Conservation (phyloP, 2,329 filamentous ascomycete genomes). For the Alternaria postmessia region DNA sequence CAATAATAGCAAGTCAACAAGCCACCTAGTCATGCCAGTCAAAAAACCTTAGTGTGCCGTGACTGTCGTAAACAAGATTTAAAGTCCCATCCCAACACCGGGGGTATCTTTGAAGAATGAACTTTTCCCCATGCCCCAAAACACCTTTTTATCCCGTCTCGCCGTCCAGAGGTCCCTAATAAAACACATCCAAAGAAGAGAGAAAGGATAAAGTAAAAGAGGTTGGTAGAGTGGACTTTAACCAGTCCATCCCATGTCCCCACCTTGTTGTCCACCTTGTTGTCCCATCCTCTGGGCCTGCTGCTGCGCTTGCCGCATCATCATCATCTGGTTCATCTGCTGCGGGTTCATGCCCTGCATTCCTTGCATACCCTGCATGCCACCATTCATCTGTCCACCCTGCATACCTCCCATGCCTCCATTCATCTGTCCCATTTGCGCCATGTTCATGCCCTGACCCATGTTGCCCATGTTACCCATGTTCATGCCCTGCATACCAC, state of each 20-base stretch:
- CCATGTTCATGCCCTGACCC: conserved; percentile 23
- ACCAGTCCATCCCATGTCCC: conserved; percentile 41
- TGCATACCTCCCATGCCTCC: conserved; percentile 28
- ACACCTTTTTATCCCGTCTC: background rate
- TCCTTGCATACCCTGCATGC: conserved; percentile 34
- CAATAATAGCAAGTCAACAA: background rate
- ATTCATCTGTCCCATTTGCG: conserved; percentile 19
- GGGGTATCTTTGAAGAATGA: conserved; percentile 9
- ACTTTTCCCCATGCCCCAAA: conserved; percentile 2
- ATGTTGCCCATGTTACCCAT: conserved; percentile 34
- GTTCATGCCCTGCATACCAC: conserved; percentile 38
- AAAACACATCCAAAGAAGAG: background rate
- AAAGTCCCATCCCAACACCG: conserved; percentile 5
- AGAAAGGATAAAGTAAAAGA: background rate
- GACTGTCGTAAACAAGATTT: background rate
- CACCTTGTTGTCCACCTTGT: conserved; percentile 33
- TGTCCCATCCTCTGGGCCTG: conserved; percentile 34
- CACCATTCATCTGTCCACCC: conserved; percentile 22
- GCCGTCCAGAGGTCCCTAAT: background rate
- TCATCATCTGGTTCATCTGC: conserved; percentile 46
- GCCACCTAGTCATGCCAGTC: background rate
- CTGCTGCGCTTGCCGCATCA: conserved; percentile 46
- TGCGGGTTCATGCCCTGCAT: conserved; percentile 39
- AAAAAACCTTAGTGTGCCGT: background rate
- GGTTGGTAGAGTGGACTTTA: background rate